These are phyloP conservation scores for Massariosphaeria phaeospora DNA, from an alignment of 495 filamentous ascomycete species.

Conservation along the genomic window DNA sequence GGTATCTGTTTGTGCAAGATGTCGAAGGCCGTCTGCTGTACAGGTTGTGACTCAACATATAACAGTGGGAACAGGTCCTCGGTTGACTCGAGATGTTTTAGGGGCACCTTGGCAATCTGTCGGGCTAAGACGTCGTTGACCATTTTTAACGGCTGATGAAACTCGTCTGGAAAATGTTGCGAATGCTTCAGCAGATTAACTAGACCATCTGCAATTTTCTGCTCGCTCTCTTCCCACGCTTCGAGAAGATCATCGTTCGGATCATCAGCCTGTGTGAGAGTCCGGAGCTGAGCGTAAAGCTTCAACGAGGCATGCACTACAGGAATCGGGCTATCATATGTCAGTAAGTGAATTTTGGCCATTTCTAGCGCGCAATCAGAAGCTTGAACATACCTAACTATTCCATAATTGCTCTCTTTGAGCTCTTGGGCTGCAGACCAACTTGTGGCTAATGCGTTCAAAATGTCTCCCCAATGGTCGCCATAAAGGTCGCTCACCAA, in stretches of 20 bases:
- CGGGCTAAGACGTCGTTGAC: slow-evolving; percentile 65
- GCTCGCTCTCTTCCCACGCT: slow-evolving; percentile 53
- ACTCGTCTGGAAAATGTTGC: slow-evolving; percentile 44
- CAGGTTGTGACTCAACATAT: slow-evolving; percentile 63
- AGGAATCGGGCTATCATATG: slow-evolving; percentile 44
- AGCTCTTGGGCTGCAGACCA: slow-evolving; percentile 28
- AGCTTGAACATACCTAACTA: slow-evolving; percentile 11
- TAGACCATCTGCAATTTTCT: slow-evolving; percentile 51
- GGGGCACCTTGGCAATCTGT: slow-evolving; percentile 55
- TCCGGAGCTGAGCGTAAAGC: slow-evolving; percentile 58
- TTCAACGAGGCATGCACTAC: slow-evolving; percentile 65
- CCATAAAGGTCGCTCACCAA: slow-evolving; percentile 74
- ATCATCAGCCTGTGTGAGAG: slow-evolving; percentile 47
- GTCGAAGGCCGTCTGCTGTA: slow-evolving; percentile 77
- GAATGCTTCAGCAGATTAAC: slow-evolving; percentile 54
- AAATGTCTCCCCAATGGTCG: slow-evolving; percentile 68
- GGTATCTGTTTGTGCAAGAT: slow-evolving; percentile 75
- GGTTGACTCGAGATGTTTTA: slow-evolving; percentile 51
- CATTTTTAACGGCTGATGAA: slow-evolving; percentile 61
- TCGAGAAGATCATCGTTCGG: slow-evolving; percentile 85
- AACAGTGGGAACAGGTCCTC: slow-evolving; percentile 64
- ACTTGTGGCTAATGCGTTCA: slow-evolving; percentile 48
- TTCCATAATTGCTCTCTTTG: slow-evolving; percentile 4
- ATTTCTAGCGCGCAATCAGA: neutral
- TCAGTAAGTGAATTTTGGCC: neutral